These are phyloP conservation scores for Trametes polyzona DNA, from an alignment of 1,284 basidiomycete genomes.

Conservation along the genomic window DNA sequence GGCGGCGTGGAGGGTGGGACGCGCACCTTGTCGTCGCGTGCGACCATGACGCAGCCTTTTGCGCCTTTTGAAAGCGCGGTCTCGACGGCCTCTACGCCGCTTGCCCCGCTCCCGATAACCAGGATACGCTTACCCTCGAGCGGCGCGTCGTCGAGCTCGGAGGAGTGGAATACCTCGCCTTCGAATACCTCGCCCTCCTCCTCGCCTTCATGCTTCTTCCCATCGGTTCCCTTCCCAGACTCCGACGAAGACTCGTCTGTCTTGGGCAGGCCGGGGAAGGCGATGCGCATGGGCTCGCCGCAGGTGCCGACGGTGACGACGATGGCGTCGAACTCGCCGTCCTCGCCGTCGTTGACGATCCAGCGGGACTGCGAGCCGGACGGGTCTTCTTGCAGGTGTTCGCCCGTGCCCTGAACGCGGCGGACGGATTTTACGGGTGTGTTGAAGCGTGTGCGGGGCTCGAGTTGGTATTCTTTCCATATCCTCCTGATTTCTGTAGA, in stretches of 20 bases:
- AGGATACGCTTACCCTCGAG: constrained; percentile 52
- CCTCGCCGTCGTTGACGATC: constrained; percentile 54
- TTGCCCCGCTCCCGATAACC: constrained; percentile 62
- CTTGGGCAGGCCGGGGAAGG: constrained; percentile 51
- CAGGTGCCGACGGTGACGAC: constrained; percentile 63
- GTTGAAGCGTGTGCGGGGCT: constrained; percentile 53
- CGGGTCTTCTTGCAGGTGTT: constrained; percentile 22
- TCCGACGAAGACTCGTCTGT: constrained; percentile 10
- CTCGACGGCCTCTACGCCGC: constrained; percentile 66
- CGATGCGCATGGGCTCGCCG: constrained; percentile 54
- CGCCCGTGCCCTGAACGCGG: constrained; percentile 28
- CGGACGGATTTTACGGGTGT: constrained; percentile 44
- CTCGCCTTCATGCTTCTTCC: constrained; percentile 21
- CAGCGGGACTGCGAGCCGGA: constrained; percentile 46
- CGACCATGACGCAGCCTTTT: constrained; percentile 50
- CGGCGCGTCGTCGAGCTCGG: constrained; percentile 46
- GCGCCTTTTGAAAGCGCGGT: constrained; percentile 51
- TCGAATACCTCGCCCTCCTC: constrained; percentile 36
- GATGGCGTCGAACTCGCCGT: constrained; percentile 59
- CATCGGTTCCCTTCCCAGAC: neutral
- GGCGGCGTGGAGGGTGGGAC: neutral
- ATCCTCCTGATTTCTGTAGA: constrained; percentile 50
- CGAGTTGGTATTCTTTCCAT: constrained; percentile 59
- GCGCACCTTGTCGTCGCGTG: constrained; percentile 41
- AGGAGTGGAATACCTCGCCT: constrained; percentile 58